phyloP scores from a whole-genome alignment of 2,329 filamentous ascomycete genomes.

The Cytospora paraplurivora region DNA sequence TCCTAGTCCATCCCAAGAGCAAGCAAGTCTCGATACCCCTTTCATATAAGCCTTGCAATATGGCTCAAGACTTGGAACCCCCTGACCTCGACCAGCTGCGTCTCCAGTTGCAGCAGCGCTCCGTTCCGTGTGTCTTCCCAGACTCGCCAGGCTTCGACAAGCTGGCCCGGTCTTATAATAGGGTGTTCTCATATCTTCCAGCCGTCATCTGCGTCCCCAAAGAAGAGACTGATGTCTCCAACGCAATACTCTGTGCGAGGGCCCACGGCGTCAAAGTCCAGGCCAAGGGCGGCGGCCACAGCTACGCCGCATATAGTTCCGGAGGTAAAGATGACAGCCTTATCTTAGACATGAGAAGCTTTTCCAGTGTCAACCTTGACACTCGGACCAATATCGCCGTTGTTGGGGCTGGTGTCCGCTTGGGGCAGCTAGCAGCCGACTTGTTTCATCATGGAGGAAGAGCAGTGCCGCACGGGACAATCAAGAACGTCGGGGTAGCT shows the following conservation, averaged over 20 bases:
- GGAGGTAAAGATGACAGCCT: constrained; percentile 52
- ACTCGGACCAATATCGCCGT: constrained; percentile 43
- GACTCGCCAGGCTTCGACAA: constrained; percentile 12
- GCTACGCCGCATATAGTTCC: constrained; percentile 51
- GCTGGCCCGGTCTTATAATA: constrained; percentile 35
- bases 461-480: constrained; percentile 52
- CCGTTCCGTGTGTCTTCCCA: constrained; percentile 15
- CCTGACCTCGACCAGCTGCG: constrained; percentile 1
- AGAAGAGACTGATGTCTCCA: constrained; percentile 46
- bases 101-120: not conserved
- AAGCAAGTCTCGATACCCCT: too few species aligned
- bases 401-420: constrained; percentile 51
- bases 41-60: not conserved
- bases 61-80: not conserved
- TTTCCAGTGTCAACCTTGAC: constrained; percentile 48
- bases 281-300: constrained; percentile 53
- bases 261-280: constrained; percentile 47
- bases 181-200: constrained; percentile 42
- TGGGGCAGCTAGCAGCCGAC: constrained; percentile 49
- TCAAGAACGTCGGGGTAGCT: constrained; percentile 16
- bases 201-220: constrained; percentile 47
- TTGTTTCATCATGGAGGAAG: constrained; percentile 42
- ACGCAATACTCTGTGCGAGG: constrained; percentile 49
- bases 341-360: constrained; percentile 48
- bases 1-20: too few species aligned